A percentile compares a stretch with the other conserved stretches of the same genome.
phyloP scores from a whole-genome alignment of 805 yeast genomes.

The Hanseniaspora thailandica region DNA sequence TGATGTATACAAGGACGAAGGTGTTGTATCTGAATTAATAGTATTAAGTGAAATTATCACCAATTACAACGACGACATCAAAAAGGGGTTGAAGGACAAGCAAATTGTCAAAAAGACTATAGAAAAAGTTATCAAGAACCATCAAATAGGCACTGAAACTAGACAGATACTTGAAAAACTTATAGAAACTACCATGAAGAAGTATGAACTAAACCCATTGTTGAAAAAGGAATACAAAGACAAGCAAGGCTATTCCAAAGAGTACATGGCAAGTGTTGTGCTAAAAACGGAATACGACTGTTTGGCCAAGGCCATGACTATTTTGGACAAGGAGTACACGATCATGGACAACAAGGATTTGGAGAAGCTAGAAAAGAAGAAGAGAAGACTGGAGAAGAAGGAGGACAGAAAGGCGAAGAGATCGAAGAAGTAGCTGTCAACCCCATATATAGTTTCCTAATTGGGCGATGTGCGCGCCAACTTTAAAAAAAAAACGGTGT shows the following conservation, averaged over 20 bases:
- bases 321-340: conserved; percentile 18
- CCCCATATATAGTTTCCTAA: not conserved
- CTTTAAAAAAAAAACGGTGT: not conserved
- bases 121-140: conserved; percentile 45
- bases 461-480: not conserved
- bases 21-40: conserved; percentile 46
- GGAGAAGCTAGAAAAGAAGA: conserved; percentile 1
- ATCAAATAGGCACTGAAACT: conserved; percentile 40
- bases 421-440: not conserved
- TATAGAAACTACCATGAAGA: conserved; percentile 26
- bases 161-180: conserved; percentile 25
- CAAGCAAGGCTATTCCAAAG: conserved; percentile 24
- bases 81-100: conserved; percentile 19
- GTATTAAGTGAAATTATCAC: conserved; percentile 38
- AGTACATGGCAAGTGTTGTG: conserved; percentile 43
- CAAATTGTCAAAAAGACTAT: conserved; percentile 26
- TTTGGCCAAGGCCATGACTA: conserved; percentile 31
- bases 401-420: not conserved
- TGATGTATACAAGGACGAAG: conserved; percentile 50
- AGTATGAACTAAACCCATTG: conserved; percentile 38
- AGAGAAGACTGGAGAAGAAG: conserved; percentile 9
- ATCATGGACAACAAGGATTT: not conserved
- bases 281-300: conserved; percentile 46
- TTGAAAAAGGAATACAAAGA: conserved; percentile 16
- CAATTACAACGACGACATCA: conserved; percentile 26